A percentile compares a stretch with the other conserved stretches of the same genome.
Conservation (phyloP, 2,329 filamentous ascomycete species). For the Paraphoma chrysanthemicola region DNA sequence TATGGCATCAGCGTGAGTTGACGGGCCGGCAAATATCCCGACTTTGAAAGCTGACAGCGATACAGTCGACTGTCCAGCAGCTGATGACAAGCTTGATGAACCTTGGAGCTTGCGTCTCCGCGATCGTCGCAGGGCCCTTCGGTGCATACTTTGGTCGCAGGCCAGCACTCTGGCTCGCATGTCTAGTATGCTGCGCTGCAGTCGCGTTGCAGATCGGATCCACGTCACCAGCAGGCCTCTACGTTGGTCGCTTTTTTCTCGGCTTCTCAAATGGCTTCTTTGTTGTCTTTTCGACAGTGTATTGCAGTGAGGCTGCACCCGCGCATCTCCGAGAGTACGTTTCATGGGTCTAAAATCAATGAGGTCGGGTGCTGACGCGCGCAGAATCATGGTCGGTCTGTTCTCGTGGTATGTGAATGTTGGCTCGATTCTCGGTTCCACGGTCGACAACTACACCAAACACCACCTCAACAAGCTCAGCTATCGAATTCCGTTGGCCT, state of each 20-base stretch:
- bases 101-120: constrained; percentile 59
- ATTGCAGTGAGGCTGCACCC: constrained; percentile 52
- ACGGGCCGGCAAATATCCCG: neutral
- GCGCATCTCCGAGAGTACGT: constrained; percentile 40
- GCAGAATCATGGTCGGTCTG: constrained; percentile 53
- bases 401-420: constrained; percentile 60
- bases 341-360: too few species aligned
- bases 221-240: constrained; percentile 31
- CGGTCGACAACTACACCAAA: constrained; percentile 39
- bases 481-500: constrained; percentile 57
- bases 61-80: constrained; percentile 59
- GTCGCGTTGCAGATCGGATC: constrained; percentile 30
- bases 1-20: constrained; percentile 53
- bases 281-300: constrained; percentile 62
- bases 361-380: constrained; percentile 22
- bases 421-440: constrained; percentile 50
- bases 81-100: constrained; percentile 61
- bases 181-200: constrained; percentile 53
- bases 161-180: constrained; percentile 57
- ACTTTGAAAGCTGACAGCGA: neutral
- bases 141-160: constrained; percentile 57
- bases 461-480: constrained; percentile 22
- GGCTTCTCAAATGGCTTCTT: constrained; percentile 51
- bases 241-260: constrained; percentile 53
- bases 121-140: constrained; percentile 57